Evolutionary conservation across 78 protist species (phyloP).

Genomic region (Emiliania huxleyi): DNA sequence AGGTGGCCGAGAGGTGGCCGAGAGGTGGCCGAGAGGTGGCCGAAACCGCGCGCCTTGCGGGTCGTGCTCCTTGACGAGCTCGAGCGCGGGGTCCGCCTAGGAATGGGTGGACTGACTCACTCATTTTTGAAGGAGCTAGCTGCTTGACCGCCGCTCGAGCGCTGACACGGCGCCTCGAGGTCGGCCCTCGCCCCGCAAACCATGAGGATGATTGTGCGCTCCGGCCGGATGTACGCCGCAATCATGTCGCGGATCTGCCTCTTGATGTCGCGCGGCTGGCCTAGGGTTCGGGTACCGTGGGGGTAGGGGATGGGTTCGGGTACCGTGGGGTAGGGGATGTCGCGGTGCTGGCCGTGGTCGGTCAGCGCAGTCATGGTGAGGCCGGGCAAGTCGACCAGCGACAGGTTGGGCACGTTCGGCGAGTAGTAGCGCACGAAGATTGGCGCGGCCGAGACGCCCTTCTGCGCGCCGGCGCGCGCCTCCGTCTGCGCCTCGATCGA

Average conservation of each 20-base stretch:
- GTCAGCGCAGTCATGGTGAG: conserved; percentile 33
- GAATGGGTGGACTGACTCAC: no score
- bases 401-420: conserved; percentile 23
- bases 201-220: conserved; percentile 6
- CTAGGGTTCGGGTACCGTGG: no score
- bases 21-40: no score
- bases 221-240: not conserved
- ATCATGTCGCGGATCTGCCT: conserved; percentile 18
- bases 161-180: no score
- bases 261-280: conserved; percentile 35
- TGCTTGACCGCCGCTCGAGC: no score
- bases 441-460: not conserved
- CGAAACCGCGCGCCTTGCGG: no score
- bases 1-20: no score
- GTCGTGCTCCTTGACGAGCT: conserved; percentile 37
- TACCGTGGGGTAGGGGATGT: no score
- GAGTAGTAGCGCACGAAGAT: conserved; percentile 20
- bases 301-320: no score
- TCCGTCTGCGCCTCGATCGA: conserved; percentile 7
- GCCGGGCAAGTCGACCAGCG: conserved; percentile 44
- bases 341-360: conserved; percentile 4
- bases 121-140: no score
- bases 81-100: conserved; percentile 6
- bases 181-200: conserved; percentile 39
- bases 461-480: not conserved